phyloP scores from a whole-genome alignment of 805 yeast species.

The Suhomyces sp. region DNA sequence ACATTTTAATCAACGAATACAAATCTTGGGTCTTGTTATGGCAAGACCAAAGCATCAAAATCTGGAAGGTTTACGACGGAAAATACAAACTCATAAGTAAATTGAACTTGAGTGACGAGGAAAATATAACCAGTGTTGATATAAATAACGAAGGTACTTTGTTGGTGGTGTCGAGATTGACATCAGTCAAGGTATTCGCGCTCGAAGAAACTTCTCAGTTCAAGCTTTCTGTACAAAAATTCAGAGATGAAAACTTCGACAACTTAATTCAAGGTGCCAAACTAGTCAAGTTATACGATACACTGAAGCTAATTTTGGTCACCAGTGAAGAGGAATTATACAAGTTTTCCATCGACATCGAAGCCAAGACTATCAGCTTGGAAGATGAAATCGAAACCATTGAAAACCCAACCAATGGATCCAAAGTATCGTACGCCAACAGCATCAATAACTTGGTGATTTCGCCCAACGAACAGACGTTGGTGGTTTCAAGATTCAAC shows the following conservation, averaged over 20 bases:
- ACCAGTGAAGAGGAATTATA: slow-evolving; percentile 63
- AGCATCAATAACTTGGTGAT: slow-evolving; percentile 53
- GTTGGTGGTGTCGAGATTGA: slow-evolving; percentile 68
- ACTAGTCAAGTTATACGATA: slow-evolving; percentile 44
- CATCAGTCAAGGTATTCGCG: slow-evolving; percentile 65
- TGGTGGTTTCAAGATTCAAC: slow-evolving; percentile 60
- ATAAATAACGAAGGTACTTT: slow-evolving; percentile 63
- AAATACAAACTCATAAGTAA: slow-evolving; percentile 63
- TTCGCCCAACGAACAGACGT: slow-evolving; percentile 40
- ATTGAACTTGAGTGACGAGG: slow-evolving; percentile 68
- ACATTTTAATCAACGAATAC: slow-evolving; percentile 45
- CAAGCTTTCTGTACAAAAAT: slow-evolving; percentile 49
- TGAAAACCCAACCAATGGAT: slow-evolving; percentile 7
- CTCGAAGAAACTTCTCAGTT: slow-evolving; percentile 43
- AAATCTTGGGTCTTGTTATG: slow-evolving; percentile 64
- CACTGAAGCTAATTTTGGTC: slow-evolving; percentile 48
- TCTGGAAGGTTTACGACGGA: slow-evolving; percentile 62
- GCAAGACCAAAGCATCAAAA: slow-evolving; percentile 77
- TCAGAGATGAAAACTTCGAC: slow-evolving; percentile 44
- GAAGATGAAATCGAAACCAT: slow-evolving; percentile 42
- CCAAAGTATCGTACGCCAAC: slow-evolving; percentile 45
- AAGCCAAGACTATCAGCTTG: slow-evolving; percentile 27
- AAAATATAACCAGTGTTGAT: slow-evolving; percentile 67
- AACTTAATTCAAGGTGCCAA: slow-evolving; percentile 55
- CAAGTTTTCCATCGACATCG: slow-evolving; percentile 35